Percentiles rank a stretch among this genome's conserved stretches.
phyloP scores from a whole-genome alignment of 495 filamentous ascomycete genomes.

The Hypoxylon lenormandii region DNA sequence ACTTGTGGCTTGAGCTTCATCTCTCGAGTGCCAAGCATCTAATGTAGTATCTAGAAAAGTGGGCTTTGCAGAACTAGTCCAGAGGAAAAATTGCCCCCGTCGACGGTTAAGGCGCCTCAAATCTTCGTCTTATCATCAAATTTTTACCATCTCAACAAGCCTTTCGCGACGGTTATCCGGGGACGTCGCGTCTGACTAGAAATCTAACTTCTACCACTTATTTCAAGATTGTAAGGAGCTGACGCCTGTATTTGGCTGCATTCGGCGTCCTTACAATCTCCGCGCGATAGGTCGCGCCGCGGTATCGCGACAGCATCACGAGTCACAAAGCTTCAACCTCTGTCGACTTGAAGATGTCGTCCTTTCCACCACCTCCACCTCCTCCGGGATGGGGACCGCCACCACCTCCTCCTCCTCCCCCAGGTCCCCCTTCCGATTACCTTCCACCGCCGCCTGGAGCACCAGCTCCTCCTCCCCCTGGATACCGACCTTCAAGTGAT shows the following conservation, averaged over 20 bases:
- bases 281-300: conserved; percentile 52
- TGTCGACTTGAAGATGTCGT: conserved; percentile 73
- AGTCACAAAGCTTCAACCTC: conserved; percentile 38
- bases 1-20: conserved; percentile 21
- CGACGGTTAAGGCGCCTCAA: conserved; percentile 14
- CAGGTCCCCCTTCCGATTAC: conserved; percentile 75
- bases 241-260: conserved; percentile 23
- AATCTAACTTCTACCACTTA: conserved; percentile 2
- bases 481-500: conserved; percentile 84
- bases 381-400: conserved; percentile 68
- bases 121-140: conserved; percentile 28
- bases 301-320: conserved; percentile 46
- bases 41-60: conserved; percentile 1
- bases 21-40: background rate
- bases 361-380: conserved; percentile 71
- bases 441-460: conserved; percentile 74
- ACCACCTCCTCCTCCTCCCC: conserved; percentile 79
- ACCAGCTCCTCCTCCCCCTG: conserved; percentile 86
- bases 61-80: conserved; percentile 14
- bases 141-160: conserved; percentile 15
- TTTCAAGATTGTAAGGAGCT: conserved; percentile 11
- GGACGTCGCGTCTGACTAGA: conserved; percentile 31
- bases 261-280: conserved; percentile 33
- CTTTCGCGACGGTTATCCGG: conserved; percentile 39
- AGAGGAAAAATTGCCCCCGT: conserved; percentile 38